Conservation (phyloP, 495 filamentous ascomycete genomes). For the Hyaloscypha hepaticicola region DNA sequence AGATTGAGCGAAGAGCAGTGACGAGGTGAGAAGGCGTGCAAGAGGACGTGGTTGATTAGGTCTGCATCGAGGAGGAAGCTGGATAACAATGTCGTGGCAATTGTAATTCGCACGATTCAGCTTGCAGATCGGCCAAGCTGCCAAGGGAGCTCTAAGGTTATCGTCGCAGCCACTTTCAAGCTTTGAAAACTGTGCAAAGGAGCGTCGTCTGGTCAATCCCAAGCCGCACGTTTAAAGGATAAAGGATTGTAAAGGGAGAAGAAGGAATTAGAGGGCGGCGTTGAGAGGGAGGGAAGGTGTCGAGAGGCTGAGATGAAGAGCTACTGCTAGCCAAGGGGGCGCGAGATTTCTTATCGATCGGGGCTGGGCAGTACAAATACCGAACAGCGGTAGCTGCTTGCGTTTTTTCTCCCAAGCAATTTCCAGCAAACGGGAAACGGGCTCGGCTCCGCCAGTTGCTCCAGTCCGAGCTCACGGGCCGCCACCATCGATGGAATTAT, state of each 20-base stretch:
- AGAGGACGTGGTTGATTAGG: constrained; percentile 4
- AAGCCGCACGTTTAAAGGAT: neutral
- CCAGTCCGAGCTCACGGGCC: neutral
- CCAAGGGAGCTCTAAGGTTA: neutral
- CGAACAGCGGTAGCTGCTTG: too few species aligned
- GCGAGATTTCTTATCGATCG: neutral
- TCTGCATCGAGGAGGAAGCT: constrained; percentile 9
- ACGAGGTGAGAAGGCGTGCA: neutral
- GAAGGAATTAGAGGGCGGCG: neutral
- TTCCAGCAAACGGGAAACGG: neutral
- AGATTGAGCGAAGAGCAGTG: neutral
- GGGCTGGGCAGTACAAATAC: too few species aligned
- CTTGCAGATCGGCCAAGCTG: neutral
- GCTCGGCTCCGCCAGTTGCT: neutral
- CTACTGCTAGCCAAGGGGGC: neutral
- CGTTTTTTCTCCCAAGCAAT: neutral
- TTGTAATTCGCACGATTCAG: neutral
- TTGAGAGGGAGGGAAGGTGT: neutral
- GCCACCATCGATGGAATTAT: too few species aligned
- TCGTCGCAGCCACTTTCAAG: neutral
- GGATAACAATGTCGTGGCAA: neutral
- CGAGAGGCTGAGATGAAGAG: neutral
- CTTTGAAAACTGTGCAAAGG: neutral
- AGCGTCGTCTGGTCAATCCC: neutral
- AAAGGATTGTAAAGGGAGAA: neutral